A percentile compares a stretch with the other conserved stretches of the same genome.
Conservation (phyloP, 208 protist species). For the Leishmania mexicana region DNA sequence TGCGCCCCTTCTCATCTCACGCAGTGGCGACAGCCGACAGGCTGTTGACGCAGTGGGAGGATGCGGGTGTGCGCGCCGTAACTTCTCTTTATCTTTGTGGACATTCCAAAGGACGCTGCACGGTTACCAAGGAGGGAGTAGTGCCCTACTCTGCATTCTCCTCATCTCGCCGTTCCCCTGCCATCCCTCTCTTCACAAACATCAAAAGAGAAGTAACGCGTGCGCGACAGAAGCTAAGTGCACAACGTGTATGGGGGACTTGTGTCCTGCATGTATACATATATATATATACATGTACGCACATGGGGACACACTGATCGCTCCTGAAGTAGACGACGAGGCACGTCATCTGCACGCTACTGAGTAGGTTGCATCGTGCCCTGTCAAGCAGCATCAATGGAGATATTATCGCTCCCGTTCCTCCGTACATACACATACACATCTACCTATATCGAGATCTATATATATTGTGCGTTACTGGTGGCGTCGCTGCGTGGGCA, state of each 20-base stretch:
- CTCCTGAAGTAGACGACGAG: background rate
- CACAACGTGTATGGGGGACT: background rate
- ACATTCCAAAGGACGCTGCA: background rate
- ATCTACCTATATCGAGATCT: background rate
- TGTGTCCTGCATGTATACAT: background rate
- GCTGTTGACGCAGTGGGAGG: background rate
- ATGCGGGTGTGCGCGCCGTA: background rate
- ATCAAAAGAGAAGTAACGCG: background rate
- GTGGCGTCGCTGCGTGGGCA: background rate
- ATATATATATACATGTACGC: background rate
- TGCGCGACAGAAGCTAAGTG: background rate
- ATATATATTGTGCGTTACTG: background rate
- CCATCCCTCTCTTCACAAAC: background rate
- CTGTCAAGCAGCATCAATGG: background rate
- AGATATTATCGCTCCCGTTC: background rate
- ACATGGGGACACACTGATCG: background rate
- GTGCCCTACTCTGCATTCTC: background rate
- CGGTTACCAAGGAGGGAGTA: background rate
- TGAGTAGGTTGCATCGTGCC: background rate
- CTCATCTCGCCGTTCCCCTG: background rate
- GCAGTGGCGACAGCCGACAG: background rate
- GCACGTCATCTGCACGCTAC: background rate
- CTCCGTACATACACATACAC: background rate
- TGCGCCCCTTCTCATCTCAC: background rate
- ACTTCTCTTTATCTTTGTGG: background rate